Base-by-base conservation (phyloP, 2,329 filamentous ascomycete species). In the Claviceps digitariae region DNA sequence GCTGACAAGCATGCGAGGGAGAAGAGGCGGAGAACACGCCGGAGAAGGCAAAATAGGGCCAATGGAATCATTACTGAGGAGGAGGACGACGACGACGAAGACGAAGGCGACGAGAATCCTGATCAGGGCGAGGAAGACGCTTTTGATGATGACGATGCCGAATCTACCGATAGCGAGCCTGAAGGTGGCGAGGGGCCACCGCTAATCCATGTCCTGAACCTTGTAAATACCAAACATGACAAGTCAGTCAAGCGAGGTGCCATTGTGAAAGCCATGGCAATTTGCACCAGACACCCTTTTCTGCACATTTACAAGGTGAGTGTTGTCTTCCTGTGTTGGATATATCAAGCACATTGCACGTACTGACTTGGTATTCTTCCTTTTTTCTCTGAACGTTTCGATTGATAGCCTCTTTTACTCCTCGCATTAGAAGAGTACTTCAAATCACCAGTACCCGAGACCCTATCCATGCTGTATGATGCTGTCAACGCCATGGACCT, bases 151-250 rank as follows among this genome's bases (percentile, higher is more conserved):
- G 74, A 76, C 47, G 74, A 77, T 50, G 72, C 76, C 45, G 73
- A 79, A 13, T 76, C 78, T 10, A 73, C 70, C 12, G 79, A 82
- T 54, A 76, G 72, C 55, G 84, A 88, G 58, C 79, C 81, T 2
- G 83, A 86, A 55, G 82, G 80, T 51, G 80, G 79, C 25, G 88
- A 95, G 65, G 91, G 90, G 0, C 90, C 93, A 15, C 93, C 93
- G 3, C 72, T 98, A 60, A 93, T 98, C 63, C 97, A 98, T 68
- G 93, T 98, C 51, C 74, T 98, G 59, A 98, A 98, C 67, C 72
- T 98, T 64, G 93, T 98, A 61, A 97, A 98, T 67, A 98, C 91
- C 8, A 97, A 97, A 69, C 89, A 95, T 67, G 93, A 98, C 72
- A 91, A 87, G 64, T 86, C 85, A 21, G 88, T 88, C 48, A 94